Conservation (phyloP, 371 early-diverging fungal genomes). For the Batkoa obscura region DNA sequence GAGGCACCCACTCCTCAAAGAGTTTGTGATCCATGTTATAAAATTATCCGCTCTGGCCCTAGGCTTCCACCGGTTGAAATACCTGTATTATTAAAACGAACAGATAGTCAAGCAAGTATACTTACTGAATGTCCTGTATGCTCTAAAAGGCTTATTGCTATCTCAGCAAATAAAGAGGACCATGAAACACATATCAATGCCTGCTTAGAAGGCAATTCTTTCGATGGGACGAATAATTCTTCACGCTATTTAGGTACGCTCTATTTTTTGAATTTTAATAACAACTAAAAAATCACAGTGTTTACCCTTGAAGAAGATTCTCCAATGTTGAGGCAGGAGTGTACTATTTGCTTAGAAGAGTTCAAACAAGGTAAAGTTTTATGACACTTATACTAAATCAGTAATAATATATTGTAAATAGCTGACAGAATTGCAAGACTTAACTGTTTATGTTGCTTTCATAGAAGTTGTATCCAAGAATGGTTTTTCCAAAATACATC, state of each 20-base stretch:
- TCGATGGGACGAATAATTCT: conserved; percentile 2
- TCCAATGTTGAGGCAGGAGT: not conserved
- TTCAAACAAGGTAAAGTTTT: not conserved
- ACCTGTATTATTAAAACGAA: not conserved
- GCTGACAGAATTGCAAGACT: conserved; percentile 5
- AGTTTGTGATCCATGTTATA: not conserved
- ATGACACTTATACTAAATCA: not conserved
- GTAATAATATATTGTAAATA: not conserved
- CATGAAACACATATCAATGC: conserved; percentile 3
- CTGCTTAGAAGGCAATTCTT: conserved; percentile 4
- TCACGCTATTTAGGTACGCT: conserved; percentile 2
- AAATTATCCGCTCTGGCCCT: not conserved
- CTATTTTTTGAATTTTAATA: not conserved
- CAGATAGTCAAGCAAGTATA: not conserved
- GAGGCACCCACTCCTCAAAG: not conserved
- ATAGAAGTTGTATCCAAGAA: conserved; percentile 4
- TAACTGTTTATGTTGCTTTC: conserved; percentile 4
- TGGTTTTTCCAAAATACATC: conserved; percentile 3
- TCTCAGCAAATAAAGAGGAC: not conserved
- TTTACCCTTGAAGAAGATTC: conserved; percentile 1
- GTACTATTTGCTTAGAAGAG: conserved; percentile 3
- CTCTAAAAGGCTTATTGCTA: not conserved
- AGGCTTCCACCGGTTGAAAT: not conserved
- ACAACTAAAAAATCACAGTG: not conserved
- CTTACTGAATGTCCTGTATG: conserved; percentile 5